Base-by-base conservation (phyloP, 2,329 filamentous ascomycete species). In the Cercospora citrullina region DNA sequence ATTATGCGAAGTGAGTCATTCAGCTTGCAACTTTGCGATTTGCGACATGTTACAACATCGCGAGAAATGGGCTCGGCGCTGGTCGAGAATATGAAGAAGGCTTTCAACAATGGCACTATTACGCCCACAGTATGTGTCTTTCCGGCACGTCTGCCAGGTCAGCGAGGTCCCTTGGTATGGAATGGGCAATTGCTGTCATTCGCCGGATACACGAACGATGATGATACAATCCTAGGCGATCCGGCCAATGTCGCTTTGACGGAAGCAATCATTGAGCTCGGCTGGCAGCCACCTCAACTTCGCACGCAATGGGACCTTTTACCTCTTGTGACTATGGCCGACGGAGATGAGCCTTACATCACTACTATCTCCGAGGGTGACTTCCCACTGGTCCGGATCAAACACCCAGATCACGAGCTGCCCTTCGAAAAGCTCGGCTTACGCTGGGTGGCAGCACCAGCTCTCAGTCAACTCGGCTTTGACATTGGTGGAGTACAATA, bases 401-500 rank as follows among this genome's bases (percentile, higher is more conserved):
- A 7, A 5, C 65, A 67, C 28, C 65, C 65, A 12, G 18, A 60
- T 4, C 16, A 59, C 51, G 16, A 45, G 31, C 60, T 64, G 16
- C 18, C 33, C 18, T 67, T 67, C 36, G 65, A 63, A 9, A 64
- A 60, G 28, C 60, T 67, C 1, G 53, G 60, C 12, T 53, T 67
- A 8, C 65, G 65, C 21, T 67, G 65, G 65, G 65, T 67, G 21
- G 60, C 65, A n/a, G 65, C 65, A 12, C 65, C 65, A 5, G 65
- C 61, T 28, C 30, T 67, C 16, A 64, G 60, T 26, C 60, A 53
- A 39, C 60, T 67, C 9, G 65, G 65, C 21, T 67, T 67, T 18
- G 65, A 67, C 23, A 64, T 67, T 36, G 65, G 65, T 16, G 65
- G 65, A 10, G 65, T 67, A 5, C 65, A 67, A 30, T 67, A 67